Evolutionary conservation across 2,329 filamentous ascomycete species (phyloP).

Genomic region (Verticillium longisporum): DNA sequence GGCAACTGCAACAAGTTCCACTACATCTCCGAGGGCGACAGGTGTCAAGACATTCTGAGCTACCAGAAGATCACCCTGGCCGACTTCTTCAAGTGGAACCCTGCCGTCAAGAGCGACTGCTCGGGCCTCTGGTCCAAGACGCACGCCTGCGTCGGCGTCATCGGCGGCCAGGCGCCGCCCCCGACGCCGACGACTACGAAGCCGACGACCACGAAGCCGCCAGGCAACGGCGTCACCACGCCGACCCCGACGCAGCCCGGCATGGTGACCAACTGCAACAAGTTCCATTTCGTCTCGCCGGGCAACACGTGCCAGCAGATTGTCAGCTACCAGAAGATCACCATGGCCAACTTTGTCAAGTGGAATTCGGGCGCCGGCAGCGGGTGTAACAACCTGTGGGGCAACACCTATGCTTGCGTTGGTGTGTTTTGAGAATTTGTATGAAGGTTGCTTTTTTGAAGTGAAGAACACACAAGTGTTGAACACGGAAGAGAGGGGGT

Average conservation of each 20-base stretch:
- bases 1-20: conserved; percentile 15
- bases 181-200: background rate
- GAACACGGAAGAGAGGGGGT: no score
- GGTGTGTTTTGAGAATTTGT: background rate
- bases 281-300: conserved; percentile 10
- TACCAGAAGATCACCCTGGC: conserved; percentile 1
- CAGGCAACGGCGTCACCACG: conserved; percentile 4
- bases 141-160: conserved; percentile 6
- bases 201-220: background rate
- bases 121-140: conserved; percentile 6
- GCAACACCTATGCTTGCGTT: conserved; percentile 9
- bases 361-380: conserved; percentile 12
- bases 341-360: conserved; percentile 6
- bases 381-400: conserved; percentile 9
- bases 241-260: conserved; percentile 9
- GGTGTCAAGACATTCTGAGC: conserved; percentile 3
- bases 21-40: conserved; percentile 5
- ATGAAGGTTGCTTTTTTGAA: no score
- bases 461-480: no score
- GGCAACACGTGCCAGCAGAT: conserved; percentile 8
- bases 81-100: conserved; percentile 13
- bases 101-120: conserved; percentile 7
- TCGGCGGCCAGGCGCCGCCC: background rate
- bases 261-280: conserved; percentile 13
- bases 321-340: conserved; percentile 3